Conservation (phyloP, 2,329 filamentous ascomycete genomes). For the Cordyceps cateniannulata region DNA sequence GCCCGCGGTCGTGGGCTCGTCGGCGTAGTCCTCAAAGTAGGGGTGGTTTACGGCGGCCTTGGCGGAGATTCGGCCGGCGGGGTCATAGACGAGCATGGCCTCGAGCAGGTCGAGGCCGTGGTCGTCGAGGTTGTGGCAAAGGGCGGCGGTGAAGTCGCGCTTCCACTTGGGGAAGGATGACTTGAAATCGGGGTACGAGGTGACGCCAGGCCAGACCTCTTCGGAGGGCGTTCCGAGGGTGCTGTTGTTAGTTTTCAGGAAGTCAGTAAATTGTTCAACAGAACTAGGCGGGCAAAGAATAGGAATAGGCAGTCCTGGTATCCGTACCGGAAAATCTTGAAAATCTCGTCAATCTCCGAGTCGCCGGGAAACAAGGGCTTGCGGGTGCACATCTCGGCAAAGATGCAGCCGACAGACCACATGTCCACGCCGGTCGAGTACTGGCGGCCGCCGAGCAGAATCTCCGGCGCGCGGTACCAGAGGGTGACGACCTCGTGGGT, state of each 20-base stretch:
- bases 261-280: not conserved
- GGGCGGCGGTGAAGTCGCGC: constrained; percentile 56
- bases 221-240: constrained; percentile 80
- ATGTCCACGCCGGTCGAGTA: constrained; percentile 94
- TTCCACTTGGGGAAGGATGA: constrained; percentile 87
- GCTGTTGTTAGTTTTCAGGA: constrained; percentile 32
- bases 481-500: constrained; percentile 93
- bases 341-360: constrained; percentile 52
- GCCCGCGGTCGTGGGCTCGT: constrained; percentile 18
- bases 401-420: constrained; percentile 93
- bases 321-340: constrained; percentile 64
- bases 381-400: constrained; percentile 92
- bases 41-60: constrained; percentile 81
- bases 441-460: constrained; percentile 81
- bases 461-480: constrained; percentile 89
- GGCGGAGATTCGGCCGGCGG: constrained; percentile 77
- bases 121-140: constrained; percentile 70
- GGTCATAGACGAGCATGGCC: constrained; percentile 77
- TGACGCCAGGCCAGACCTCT: constrained; percentile 79
- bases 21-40: constrained; percentile 56
- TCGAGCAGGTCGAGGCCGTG: constrained; percentile 61
- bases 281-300: too few species aligned
- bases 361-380: constrained; percentile 91
- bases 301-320: too few species aligned
- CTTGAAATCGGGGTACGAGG: constrained; percentile 93